These are phyloP conservation scores for Pistacia vera DNA, from an alignment of 345 rosid genomes.

Conservation along the genomic window DNA sequence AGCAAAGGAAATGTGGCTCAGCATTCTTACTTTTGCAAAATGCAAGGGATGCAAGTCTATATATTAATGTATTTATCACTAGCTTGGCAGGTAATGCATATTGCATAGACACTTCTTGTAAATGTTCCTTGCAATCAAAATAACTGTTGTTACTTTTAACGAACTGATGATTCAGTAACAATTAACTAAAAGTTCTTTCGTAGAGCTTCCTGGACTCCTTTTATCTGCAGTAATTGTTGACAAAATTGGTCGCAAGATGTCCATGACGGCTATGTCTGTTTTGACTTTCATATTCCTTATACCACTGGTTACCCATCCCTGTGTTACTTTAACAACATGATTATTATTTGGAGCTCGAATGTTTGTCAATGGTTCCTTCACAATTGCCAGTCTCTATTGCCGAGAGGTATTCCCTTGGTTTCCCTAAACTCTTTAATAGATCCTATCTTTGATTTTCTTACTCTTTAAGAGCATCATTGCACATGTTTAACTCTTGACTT, in stretches of 20 bases:
- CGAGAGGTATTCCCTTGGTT: conserved; percentile 51
- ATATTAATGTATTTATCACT: conserved; percentile 45
- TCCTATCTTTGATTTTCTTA: not conserved
- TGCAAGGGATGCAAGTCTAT: conserved; percentile 32
- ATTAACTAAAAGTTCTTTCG: not conserved
- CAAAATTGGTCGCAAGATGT: conserved; percentile 56
- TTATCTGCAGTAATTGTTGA: conserved; percentile 57
- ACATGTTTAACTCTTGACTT: not conserved
- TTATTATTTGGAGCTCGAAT: conserved; percentile 63
- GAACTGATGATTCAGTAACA: not conserved
- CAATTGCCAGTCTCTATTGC: conserved; percentile 45
- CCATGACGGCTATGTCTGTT: conserved; percentile 50
- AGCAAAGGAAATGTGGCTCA: conserved; percentile 32
- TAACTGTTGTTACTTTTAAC: not conserved
- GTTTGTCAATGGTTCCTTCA: conserved; percentile 46
- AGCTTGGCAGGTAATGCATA: conserved; percentile 51
- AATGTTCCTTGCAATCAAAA: not conserved
- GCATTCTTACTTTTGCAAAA: conserved; percentile 10
- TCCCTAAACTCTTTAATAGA: not conserved
- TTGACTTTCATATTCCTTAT: conserved; percentile 44
- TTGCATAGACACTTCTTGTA: not conserved
- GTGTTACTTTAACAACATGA: conserved; percentile 40
- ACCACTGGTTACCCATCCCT: conserved; percentile 46
- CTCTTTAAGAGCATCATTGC: not conserved
- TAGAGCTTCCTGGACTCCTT: conserved; percentile 68